These are phyloP conservation scores for Elongisporangium anandrum DNA, from an alignment of 352 stramenopile species.

Conservation along the genomic window DNA sequence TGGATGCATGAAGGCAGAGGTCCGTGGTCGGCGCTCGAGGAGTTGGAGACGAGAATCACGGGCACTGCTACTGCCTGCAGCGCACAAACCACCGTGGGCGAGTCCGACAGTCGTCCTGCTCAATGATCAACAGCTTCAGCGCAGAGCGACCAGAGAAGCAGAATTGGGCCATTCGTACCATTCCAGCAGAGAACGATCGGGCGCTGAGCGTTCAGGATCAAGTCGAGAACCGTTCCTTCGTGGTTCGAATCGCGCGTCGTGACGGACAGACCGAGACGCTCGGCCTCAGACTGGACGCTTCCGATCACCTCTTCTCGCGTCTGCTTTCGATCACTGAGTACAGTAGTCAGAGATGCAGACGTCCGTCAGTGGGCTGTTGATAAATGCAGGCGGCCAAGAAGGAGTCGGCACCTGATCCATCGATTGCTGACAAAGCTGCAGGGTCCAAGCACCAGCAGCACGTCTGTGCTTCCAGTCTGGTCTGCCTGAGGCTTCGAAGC, in stretches of 20 bases:
- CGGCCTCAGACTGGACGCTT: background rate
- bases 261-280: constrained; percentile 4
- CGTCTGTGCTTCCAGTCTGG: constrained; percentile 11
- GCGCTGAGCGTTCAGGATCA: constrained; percentile 17
- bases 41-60: constrained; percentile 25
- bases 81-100: constrained; percentile 23
- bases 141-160: constrained; percentile 1
- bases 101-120: constrained; percentile 24
- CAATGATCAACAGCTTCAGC: background rate
- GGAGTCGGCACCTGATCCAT: constrained; percentile 10
- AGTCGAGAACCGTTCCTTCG: constrained; percentile 18
- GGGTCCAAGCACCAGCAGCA: constrained; percentile 15
- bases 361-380: background rate
- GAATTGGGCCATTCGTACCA: constrained; percentile 12
- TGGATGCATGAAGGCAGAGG: constrained; percentile 22
- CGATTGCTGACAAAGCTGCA: constrained; percentile 14
- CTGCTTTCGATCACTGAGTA: background rate
- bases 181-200: constrained; percentile 39
- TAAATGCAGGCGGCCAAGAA: background rate
- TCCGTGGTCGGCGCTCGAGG: constrained; percentile 24
- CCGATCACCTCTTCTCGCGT: background rate
- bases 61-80: constrained; percentile 22
- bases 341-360: too few relatives aligned
- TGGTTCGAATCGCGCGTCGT: constrained; percentile 18
- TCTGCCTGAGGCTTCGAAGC: constrained; percentile 1